Base-by-base conservation (phyloP, 1,284 basidiomycete species). In the Fereydounia khargensis region DNA sequence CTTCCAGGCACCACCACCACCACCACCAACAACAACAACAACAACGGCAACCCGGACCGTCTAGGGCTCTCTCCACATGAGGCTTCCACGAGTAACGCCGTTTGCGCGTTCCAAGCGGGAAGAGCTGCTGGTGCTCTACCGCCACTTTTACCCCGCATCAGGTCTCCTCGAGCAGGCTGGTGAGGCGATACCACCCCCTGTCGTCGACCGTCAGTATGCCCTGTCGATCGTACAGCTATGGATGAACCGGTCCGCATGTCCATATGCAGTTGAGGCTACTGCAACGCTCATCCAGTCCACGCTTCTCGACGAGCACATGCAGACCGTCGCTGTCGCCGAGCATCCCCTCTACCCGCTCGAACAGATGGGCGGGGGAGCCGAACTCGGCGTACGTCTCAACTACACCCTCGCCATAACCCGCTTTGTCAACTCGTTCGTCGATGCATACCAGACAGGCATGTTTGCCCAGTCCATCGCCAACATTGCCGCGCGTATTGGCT, bases 381-480 rank as follows among this genome's bases (percentile, higher is more conserved):
- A 60, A 35, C 31, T 65, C 13, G 61, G 50, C 3, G 51, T 58
- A 0, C 39, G 69, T 3, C 48, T 58, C 35, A 51, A 59, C 21
- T 70, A 72, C 41, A 54, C 69, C 13, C 47, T 70, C 52, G 59
- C 66, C 11, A 41, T 73, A 9, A 55, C 51, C 19, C 70, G 77
- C 16, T 85, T 97, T 62, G 90, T 98, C 60, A 98, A 98, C 68
- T 61, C 63, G 9, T 43, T 75, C 1, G 94, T 96, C 5, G 94
- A 98, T 73, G 90, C 92, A 13, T 80, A 95, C 16, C 94, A 98
- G 72, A 83, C 85, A 3, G 89, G 91, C 23, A 55, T 66, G 18
- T 79, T 67, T 47, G 95, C 94, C 3, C 82, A 91, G 30, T 87
- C 91, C 1, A 96, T 98, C 65, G 85, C 87, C 0, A 84, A 86